Evolutionary conservation across 78 protist genomes (phyloP).

Genomic region (Dictyostelium citrinum): DNA sequence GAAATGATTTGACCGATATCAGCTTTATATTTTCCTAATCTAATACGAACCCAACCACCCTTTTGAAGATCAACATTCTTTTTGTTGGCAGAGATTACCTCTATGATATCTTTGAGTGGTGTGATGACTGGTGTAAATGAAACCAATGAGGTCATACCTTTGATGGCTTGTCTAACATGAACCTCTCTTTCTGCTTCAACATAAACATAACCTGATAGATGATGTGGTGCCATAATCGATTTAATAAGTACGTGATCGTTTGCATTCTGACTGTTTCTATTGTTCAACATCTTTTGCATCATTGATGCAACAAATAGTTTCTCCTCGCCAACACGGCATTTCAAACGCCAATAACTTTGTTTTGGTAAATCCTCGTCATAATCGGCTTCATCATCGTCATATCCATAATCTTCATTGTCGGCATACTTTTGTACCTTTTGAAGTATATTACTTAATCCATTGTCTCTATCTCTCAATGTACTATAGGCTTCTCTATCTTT

Average conservation of each 20-base stretch:
- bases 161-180: constrained; percentile 72
- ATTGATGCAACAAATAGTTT: constrained; percentile 46
- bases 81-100: constrained; percentile 30
- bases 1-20: constrained; percentile 61
- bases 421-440: background rate
- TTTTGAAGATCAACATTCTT: constrained; percentile 21
- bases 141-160: constrained; percentile 31
- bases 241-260: constrained; percentile 22
- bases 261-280: background rate
- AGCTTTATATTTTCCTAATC: constrained; percentile 60
- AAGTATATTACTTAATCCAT: background rate
- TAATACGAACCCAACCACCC: constrained; percentile 72
- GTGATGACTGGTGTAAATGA: constrained; percentile 18
- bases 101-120: constrained; percentile 76
- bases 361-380: constrained; percentile 4
- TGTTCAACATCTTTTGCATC: constrained; percentile 67
- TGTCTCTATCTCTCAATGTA: background rate
- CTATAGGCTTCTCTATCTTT: background rate
- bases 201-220: constrained; percentile 73
- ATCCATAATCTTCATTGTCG: background rate
- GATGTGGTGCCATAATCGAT: constrained; percentile 68
- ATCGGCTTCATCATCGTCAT: constrained; percentile 1
- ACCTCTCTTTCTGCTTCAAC: constrained; percentile 79
- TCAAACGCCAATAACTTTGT: constrained; percentile 53
- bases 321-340: constrained; percentile 67